Percentiles rank a stretch among this genome's conserved stretches.
Evolutionary conservation across 1,284 basidiomycete genomes (phyloP).

Genomic region (Hypsizygus ulmarius): DNA sequence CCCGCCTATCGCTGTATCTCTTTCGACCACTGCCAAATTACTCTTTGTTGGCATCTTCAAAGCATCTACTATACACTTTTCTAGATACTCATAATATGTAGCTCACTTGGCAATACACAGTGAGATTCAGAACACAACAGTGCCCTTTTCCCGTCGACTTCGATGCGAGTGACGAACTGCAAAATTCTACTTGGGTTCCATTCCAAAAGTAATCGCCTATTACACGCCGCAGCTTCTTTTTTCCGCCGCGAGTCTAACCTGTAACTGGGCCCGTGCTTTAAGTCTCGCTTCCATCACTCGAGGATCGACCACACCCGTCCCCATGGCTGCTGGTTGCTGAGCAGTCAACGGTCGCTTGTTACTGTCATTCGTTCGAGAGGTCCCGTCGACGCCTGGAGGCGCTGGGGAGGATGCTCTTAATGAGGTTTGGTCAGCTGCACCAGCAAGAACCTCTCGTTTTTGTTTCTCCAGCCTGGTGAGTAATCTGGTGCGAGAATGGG

Average conservation of each 20-base stretch:
- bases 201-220: not conserved
- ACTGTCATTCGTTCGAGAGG: slow-evolving; percentile 8
- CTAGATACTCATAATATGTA: slow-evolving; percentile 9
- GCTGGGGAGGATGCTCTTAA: not conserved
- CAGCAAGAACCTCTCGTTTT: slow-evolving; percentile 30
- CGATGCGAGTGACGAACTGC: not conserved
- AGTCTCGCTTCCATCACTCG: slow-evolving; percentile 41
- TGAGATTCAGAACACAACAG: not conserved
- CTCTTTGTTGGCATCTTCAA: slow-evolving; percentile 1
- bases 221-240: slow-evolving; percentile 30
- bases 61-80: slow-evolving; percentile 5
- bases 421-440: not conserved
- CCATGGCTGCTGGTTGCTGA: not conserved
- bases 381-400: slow-evolving; percentile 13
- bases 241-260: slow-evolving; percentile 47
- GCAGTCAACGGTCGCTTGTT: slow-evolving; percentile 3
- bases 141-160: not conserved
- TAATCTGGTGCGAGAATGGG: slow-evolving; percentile 37
- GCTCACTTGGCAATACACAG: not conserved
- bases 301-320: slow-evolving; percentile 18
- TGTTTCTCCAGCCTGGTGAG: slow-evolving; percentile 46
- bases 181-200: no score
- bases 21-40: not conserved
- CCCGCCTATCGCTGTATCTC: slow-evolving; percentile 2
- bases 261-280: slow-evolving; percentile 48